Evolutionary conservation across 495 filamentous ascomycete species (phyloP).

Genomic region (Aspergillus conjunctus): DNA sequence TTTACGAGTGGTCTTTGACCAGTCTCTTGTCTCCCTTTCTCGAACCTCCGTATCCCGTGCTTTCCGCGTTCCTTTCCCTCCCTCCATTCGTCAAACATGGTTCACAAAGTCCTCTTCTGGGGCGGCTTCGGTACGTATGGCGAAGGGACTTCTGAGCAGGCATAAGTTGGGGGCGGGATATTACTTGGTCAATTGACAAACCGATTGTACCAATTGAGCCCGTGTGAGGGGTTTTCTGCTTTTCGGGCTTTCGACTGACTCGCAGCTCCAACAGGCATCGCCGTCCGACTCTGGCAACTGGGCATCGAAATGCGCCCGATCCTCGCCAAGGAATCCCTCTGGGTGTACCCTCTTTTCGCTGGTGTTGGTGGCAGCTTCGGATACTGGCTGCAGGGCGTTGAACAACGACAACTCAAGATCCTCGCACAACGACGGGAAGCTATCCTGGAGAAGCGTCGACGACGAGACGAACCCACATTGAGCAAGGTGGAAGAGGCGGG

Average conservation of each 20-base stretch:
- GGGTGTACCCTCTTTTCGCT: constrained; percentile 91
- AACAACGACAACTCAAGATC: constrained; percentile 72
- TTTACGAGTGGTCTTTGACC: neutral
- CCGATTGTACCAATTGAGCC: neutral
- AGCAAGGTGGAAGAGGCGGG: constrained; percentile 40
- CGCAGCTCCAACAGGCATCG: constrained; percentile 65
- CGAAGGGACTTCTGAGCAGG: constrained; percentile 5
- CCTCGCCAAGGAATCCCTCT: constrained; percentile 73
- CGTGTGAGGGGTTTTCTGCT: neutral
- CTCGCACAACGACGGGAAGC: constrained; percentile 72
- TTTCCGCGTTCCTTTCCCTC: constrained; percentile 3
- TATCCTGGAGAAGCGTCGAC: constrained; percentile 84
- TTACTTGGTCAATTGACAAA: constrained; percentile 1
- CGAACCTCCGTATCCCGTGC: neutral
- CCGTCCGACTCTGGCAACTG: constrained; percentile 90
- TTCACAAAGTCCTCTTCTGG: constrained; percentile 93
- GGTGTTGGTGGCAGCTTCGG: constrained; percentile 86
- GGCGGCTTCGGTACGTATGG: constrained; percentile 81
- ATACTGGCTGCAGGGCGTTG: constrained; percentile 91
- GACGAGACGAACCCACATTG: constrained; percentile 65
- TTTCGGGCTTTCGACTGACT: neutral
- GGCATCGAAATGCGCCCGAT: constrained; percentile 98
- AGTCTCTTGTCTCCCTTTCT: neutral
- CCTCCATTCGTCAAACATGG: constrained; percentile 40
- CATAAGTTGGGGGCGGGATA: neutral